Conservation (phyloP, 2,329 filamentous ascomycete species). For the Scedosporium apiospermum region DNA sequence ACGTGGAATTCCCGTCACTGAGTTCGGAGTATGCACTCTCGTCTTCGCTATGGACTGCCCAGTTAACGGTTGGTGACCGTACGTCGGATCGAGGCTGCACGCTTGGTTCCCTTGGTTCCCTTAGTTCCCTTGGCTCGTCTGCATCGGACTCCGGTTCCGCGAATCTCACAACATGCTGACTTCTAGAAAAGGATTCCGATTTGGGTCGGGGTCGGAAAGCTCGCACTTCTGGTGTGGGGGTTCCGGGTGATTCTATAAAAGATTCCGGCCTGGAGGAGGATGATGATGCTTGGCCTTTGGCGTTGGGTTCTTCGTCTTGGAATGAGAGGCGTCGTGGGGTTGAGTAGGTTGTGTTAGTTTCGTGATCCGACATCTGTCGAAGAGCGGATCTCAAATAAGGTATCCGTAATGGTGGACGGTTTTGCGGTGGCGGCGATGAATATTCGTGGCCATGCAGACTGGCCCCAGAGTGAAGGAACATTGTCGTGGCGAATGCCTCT, state of each 20-base stretch:
- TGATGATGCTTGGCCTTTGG: slow-evolving; percentile 8
- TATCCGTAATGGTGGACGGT: slow-evolving; percentile 1
- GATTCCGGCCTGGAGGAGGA: slow-evolving; percentile 13
- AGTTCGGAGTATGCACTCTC: slow-evolving; percentile 30
- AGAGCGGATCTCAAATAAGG: slow-evolving; percentile 9
- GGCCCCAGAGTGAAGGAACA: slow-evolving; percentile 52
- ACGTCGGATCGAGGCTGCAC: neutral
- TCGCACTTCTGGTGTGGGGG: slow-evolving; percentile 8
- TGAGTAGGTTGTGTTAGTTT: slow-evolving; percentile 2
- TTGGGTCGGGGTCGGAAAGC: slow-evolving; percentile 19
- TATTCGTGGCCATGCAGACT: slow-evolving; percentile 53
- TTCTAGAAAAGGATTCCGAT: slow-evolving; percentile 28
- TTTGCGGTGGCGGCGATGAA: slow-evolving; percentile 23
- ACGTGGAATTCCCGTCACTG: slow-evolving; percentile 31
- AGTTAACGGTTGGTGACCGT: slow-evolving; percentile 13
- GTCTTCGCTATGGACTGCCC: slow-evolving; percentile 34
- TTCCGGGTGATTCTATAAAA: neutral
- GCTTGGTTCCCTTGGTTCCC: slow-evolving; percentile 7
- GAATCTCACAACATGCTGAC: slow-evolving; percentile 38
- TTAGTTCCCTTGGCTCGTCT: slow-evolving; percentile 6
- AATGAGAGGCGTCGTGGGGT: slow-evolving; percentile 4
- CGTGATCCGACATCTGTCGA: slow-evolving; percentile 2
- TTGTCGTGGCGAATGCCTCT: slow-evolving; percentile 16
- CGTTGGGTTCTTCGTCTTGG: slow-evolving; percentile 18
- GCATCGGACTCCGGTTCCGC: slow-evolving; percentile 18